Evolutionary conservation across 75 land plant genomes (phyloP).

Genomic region (Selaginella tamariscina): DNA sequence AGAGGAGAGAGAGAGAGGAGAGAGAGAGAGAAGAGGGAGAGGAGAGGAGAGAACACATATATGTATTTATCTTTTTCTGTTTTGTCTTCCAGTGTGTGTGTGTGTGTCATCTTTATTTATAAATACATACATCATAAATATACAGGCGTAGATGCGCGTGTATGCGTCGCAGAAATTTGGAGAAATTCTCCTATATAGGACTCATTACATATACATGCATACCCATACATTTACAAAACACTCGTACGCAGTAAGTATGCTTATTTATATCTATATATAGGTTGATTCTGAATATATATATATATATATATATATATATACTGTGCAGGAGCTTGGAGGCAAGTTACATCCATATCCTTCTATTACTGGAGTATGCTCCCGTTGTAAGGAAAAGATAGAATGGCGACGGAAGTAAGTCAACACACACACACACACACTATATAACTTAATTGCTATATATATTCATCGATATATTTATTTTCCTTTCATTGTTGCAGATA

Average conservation of each 20-base stretch:
- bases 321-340: constrained; percentile 8
- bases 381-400: constrained; percentile 1
- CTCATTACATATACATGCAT: no score
- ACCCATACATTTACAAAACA: no score
- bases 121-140: not conserved
- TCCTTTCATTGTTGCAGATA: not conserved
- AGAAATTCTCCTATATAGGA: no score
- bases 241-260: no score
- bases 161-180: not conserved
- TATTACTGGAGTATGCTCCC: not conserved
- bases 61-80: not conserved
- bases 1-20: no score
- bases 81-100: not conserved
- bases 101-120: not conserved
- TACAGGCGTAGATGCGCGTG: not conserved
- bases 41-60: no score
- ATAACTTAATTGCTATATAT: not conserved
- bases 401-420: constrained; percentile 12
- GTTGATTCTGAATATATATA: no score
- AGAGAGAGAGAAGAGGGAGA: no score
- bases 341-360: constrained; percentile 7
- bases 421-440: no score
- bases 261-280: no score
- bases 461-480: not conserved
- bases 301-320: not conserved